These are phyloP conservation scores for Lentinula boryana DNA, from an alignment of 768 basidiomycete species.

Conservation along the genomic window DNA sequence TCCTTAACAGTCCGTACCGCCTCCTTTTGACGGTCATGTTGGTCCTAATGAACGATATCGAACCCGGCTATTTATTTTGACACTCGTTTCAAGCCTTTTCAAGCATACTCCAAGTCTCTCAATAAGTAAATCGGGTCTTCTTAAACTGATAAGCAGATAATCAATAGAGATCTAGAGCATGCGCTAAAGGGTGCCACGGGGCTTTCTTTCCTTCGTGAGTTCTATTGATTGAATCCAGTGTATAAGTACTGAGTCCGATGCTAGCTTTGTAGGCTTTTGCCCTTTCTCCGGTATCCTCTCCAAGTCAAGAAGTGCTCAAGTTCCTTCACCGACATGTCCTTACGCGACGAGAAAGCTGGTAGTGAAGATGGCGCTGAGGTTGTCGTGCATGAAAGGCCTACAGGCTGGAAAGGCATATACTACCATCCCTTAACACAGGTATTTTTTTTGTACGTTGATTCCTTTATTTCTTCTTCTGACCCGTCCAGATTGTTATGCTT, in stretches of 20 bases:
- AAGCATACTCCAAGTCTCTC: neutral
- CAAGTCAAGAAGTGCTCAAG: neutral
- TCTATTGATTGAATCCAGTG: neutral
- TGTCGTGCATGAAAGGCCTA: conserved; percentile 37
- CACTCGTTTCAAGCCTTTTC: neutral
- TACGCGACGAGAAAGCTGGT: conserved; percentile 1
- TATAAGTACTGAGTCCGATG: neutral
- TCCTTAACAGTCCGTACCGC: neutral
- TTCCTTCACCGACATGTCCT: neutral
- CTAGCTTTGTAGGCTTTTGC: neutral
- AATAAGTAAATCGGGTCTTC: neutral
- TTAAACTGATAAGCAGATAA: neutral
- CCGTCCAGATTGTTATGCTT: conserved; percentile 40
- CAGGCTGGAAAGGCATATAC: conserved; percentile 50
- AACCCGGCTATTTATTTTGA: neutral
- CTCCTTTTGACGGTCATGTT: neutral
- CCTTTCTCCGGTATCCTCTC: neutral
- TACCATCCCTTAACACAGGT: conserved; percentile 53
- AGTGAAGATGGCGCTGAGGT: conserved; percentile 2
- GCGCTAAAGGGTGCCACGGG: neutral
- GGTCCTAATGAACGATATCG: neutral
- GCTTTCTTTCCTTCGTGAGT: neutral
- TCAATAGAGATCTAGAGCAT: neutral
- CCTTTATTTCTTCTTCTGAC: neutral
- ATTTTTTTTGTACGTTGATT: neutral